Evolutionary conservation across 352 stramenopile species (phyloP).

Genomic region (Saprolegnia diclina): DNA sequence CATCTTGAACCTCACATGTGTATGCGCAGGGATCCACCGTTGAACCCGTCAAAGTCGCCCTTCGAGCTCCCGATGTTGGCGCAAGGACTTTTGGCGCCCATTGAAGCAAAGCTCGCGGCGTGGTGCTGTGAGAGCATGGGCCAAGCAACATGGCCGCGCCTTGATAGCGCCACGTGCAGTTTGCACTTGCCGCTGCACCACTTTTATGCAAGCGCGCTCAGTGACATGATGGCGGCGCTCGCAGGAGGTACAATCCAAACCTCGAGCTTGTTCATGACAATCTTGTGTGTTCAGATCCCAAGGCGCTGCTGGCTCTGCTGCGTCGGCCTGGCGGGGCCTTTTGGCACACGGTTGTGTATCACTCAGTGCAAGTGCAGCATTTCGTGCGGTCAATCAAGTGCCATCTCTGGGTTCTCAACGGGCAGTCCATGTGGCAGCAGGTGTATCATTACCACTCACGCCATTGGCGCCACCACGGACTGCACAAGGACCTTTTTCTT

Average conservation of each 20-base stretch:
- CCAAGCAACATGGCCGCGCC: conserved; percentile 31
- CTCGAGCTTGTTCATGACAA: background rate
- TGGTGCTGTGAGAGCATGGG: conserved; percentile 4
- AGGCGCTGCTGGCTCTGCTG: conserved; percentile 4
- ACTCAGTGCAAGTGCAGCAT: conserved; percentile 51
- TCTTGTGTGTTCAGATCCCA: background rate
- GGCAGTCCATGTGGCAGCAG: conserved; percentile 74
- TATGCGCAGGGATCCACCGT: background rate
- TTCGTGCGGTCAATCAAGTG: conserved; percentile 69
- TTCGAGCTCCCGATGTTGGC: background rate
- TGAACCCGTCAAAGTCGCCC: background rate
- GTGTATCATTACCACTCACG: conserved; percentile 76
- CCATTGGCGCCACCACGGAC: conserved; percentile 70
- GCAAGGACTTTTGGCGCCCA: background rate
- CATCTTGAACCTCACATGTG: no score
- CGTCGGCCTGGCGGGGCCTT: conserved; percentile 38
- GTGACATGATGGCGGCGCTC: conserved; percentile 44
- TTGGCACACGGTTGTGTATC: conserved; percentile 40
- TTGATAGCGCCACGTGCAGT: conserved; percentile 36
- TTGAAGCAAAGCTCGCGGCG: conserved; percentile 27
- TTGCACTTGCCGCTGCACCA: conserved; percentile 75
- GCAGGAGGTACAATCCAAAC: conserved; percentile 31
- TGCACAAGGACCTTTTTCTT: conserved; percentile 68
- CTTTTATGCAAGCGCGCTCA: conserved; percentile 57
- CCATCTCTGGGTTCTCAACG: conserved; percentile 72